Evolutionary conservation across 2,329 filamentous ascomycete genomes (phyloP).

Genomic region (Calycina marina): DNA sequence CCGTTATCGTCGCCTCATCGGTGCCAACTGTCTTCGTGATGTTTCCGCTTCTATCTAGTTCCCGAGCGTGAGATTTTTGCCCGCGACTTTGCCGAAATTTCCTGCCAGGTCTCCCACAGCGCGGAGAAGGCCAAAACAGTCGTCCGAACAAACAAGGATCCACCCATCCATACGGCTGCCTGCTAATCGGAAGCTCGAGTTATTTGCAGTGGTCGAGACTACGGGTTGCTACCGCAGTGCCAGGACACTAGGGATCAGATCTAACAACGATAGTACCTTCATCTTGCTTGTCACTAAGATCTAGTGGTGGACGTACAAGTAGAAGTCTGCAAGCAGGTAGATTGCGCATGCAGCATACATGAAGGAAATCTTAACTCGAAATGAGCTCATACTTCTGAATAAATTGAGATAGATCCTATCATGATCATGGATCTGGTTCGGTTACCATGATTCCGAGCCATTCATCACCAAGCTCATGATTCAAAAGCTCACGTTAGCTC

Average conservation of each 20-base stretch:
- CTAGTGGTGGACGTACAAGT: too few relatives aligned
- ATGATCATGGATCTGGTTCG: too few relatives aligned
- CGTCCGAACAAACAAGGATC: conserved; percentile 40
- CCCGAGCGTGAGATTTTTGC: conserved; percentile 40
- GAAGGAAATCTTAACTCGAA: too few relatives aligned
- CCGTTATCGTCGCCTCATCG: conserved; percentile 8
- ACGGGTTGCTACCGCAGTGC: conserved; percentile 33
- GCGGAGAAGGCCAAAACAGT: conserved; percentile 55
- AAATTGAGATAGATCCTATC: too few relatives aligned
- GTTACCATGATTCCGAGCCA: too few relatives aligned
- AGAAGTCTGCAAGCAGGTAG: too few relatives aligned
- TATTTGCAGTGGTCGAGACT: conserved; percentile 27
- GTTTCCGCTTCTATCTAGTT: conserved; percentile 10
- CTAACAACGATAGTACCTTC: conserved; percentile 3
- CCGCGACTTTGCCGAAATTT: conserved; percentile 59
- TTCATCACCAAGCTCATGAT: too few relatives aligned
- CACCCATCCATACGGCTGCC: conserved; percentile 26
- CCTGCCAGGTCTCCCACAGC: conserved; percentile 51
- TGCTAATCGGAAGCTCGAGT: conserved; percentile 13
- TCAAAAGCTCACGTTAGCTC: too few relatives aligned
- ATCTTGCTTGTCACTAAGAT: conserved; percentile 1
- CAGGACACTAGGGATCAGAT: conserved; percentile 13
- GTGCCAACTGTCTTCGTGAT: background rate
- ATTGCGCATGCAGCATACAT: too few relatives aligned
- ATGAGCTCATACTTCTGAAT: too few relatives aligned